A percentile compares a stretch with the other conserved stretches of the same genome.
phyloP scores from a whole-genome alignment of 208 protist genomes.

The Perkinsela sp. region DNA sequence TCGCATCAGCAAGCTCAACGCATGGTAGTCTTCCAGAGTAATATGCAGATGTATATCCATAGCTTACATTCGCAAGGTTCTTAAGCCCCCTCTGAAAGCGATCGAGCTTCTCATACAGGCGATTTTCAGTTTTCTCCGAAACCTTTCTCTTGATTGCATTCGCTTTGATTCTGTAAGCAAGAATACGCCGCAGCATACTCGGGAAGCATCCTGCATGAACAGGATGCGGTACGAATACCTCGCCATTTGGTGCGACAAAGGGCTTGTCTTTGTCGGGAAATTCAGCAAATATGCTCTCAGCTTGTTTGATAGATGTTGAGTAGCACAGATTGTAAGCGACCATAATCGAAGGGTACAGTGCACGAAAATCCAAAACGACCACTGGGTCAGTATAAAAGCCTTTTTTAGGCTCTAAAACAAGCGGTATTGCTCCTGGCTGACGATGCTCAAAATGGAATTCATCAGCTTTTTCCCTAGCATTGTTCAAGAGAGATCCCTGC shows the following conservation, averaged over 20 bases:
- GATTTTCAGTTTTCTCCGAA: slow-evolving; percentile 9
- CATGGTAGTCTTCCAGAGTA: slow-evolving; percentile 94
- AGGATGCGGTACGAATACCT: slow-evolving; percentile 7
- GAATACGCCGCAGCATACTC: slow-evolving; percentile 26
- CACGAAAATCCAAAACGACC: slow-evolving; percentile 94
- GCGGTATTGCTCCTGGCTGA: slow-evolving; percentile 31
- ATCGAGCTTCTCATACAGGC: slow-evolving; percentile 42
- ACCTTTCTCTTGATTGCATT: slow-evolving; percentile 31
- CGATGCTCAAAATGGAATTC: slow-evolving; percentile 10
- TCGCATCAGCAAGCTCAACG: slow-evolving; percentile 67
- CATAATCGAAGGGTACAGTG: slow-evolving; percentile 98
- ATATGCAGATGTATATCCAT: slow-evolving; percentile 95
- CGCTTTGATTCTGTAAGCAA: slow-evolving; percentile 45
- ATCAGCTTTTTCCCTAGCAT: not conserved
- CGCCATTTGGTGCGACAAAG: slow-evolving; percentile 3
- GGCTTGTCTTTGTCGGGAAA: slow-evolving; percentile 7
- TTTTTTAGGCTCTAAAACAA: slow-evolving; percentile 33
- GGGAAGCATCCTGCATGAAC: slow-evolving; percentile 30
- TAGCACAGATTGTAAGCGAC: slow-evolving; percentile 99
- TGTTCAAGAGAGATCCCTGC: slow-evolving; percentile 14
- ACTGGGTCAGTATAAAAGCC: slow-evolving; percentile 65
- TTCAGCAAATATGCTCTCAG: slow-evolving; percentile 6
- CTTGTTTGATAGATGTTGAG: slow-evolving; percentile 41
- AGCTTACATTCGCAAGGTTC: slow-evolving; percentile 94
- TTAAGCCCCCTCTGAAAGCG: slow-evolving; percentile 93